phyloP scores from a whole-genome alignment of 495 filamentous ascomycete genomes.

The Annulohypoxylon bovei region DNA sequence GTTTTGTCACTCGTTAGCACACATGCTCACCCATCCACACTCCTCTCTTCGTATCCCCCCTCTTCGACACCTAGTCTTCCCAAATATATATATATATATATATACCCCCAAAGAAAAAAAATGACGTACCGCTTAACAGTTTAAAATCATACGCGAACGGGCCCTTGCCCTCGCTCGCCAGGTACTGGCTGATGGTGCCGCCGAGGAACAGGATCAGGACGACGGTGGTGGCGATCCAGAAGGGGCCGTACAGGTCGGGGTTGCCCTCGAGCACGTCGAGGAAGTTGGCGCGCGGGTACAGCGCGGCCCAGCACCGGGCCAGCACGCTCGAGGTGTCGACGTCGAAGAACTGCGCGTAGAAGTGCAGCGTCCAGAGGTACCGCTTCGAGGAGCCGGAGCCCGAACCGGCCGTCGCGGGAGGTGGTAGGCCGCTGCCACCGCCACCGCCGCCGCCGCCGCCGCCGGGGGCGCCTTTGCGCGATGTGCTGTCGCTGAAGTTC shows the following conservation, averaged over 20 bases:
- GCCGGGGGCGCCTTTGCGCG: constrained; percentile 57
- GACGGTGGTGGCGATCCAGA: constrained; percentile 99
- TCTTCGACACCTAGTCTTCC: background rate
- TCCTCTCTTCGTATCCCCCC: background rate
- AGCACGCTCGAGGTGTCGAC: constrained; percentile 92
- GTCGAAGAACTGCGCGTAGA: constrained; percentile 98
- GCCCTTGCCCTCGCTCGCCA: constrained; percentile 59
- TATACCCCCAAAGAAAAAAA: background rate
- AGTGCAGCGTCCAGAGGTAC: constrained; percentile 89
- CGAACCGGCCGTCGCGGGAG: constrained; percentile 66
- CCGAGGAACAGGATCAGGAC: constrained; percentile 94
- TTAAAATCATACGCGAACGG: constrained; percentile 84
- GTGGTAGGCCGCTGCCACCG: constrained; percentile 66
- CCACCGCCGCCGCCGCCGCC: constrained; percentile 43
- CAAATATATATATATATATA: background rate
- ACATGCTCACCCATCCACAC: background rate
- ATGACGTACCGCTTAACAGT: constrained; percentile 71
- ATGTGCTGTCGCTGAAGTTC: constrained; percentile 65
- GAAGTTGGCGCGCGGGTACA: constrained; percentile 92
- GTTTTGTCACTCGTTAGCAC: background rate
- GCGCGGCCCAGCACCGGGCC: constrained; percentile 79
- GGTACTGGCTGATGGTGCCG: constrained; percentile 91
- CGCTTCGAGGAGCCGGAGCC: constrained; percentile 70
- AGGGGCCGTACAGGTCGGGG: constrained; percentile 91
- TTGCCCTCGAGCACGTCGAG: constrained; percentile 97